Evolutionary conservation across 257 asterid genomes (phyloP), one percentile per base, ranked within the genome.

Genomic region (Fraxinus cuspidata): DNA sequence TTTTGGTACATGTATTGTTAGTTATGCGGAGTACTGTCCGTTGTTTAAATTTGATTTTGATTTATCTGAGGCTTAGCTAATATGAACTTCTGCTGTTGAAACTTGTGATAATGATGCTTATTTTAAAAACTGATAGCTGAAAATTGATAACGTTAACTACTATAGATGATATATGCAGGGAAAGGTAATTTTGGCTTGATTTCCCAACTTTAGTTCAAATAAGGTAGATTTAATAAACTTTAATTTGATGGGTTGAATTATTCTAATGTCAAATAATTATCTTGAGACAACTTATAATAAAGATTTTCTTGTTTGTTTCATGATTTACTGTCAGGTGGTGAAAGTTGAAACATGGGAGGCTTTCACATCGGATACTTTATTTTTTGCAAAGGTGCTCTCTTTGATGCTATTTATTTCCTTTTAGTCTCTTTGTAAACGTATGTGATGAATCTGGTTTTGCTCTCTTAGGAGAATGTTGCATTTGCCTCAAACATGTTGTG

Each of bases 261-360:
- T 53, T 27, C 28, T 70, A 51, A 32, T 75, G 40, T 35, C 72
- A 28, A 23, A 25, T 37, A 29, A 70, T 53, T 71, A 3, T 65
- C 35, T 51, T 71, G 32, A 16, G 74, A 18, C 72, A 31, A 2
- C 44, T 8, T 38, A 37, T 68, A 28, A 28, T 63, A 71, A 76
- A 1, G 29, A 68, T 15, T 16, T 64, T 71, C 21, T 40, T 81
- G 34, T 28, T 73, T 60, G 38, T 68, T 34, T 9, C 4, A 10
- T 21, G 63, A 80, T 80, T 86, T 71, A 65, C 79, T 80, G 76
- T 86, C 91, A 95, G 99, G 82, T 85, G 63, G 97, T 92, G 7
- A 92, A 81, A 88, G 87, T 89, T 16, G 99, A 95, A 84, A 88
- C 98, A 31, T 95, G 99, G 99, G 94, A 95, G 84, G 83, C 89